Evolutionary conservation across 2,329 filamentous ascomycete genomes (phyloP).

Genomic region (Venturia nashicola): DNA sequence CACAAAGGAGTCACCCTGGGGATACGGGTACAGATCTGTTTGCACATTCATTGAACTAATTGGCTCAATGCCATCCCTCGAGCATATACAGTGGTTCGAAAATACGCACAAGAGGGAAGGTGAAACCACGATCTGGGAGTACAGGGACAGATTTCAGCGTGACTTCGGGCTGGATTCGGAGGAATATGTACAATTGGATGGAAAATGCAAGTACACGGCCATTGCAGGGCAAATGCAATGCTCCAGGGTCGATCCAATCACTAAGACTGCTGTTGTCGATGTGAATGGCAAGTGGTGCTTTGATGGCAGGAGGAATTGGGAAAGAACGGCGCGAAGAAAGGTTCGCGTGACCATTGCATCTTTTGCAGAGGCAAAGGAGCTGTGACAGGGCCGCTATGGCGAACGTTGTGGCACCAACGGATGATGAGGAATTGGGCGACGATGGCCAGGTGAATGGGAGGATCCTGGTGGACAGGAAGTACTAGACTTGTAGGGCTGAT

Average conservation of each 20-base stretch:
- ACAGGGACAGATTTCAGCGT: neutral
- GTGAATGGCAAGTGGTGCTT: constrained; percentile 1
- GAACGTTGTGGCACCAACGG: neutral
- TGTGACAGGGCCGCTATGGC: neutral
- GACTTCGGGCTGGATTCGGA: neutral
- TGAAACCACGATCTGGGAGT: neutral
- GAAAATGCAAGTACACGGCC: neutral
- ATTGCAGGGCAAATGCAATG: neutral
- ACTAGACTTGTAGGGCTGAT: neutral
- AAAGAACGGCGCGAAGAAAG: neutral
- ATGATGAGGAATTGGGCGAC: neutral
- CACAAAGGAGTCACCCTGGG: neutral
- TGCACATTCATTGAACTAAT: neutral
- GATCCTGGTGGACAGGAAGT: neutral
- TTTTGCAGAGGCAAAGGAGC: neutral
- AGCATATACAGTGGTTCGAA: neutral
- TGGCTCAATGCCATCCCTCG: neutral
- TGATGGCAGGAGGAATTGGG: neutral
- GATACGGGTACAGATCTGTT: neutral
- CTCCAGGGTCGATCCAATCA: neutral
- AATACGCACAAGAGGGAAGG: neutral
- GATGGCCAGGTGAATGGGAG: neutral
- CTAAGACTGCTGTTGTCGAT: neutral
- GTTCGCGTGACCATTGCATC: neutral
- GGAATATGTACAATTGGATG: neutral